These are phyloP conservation scores for Solanum pennellii DNA, from an alignment of 257 asterid species.

Conservation along the genomic window DNA sequence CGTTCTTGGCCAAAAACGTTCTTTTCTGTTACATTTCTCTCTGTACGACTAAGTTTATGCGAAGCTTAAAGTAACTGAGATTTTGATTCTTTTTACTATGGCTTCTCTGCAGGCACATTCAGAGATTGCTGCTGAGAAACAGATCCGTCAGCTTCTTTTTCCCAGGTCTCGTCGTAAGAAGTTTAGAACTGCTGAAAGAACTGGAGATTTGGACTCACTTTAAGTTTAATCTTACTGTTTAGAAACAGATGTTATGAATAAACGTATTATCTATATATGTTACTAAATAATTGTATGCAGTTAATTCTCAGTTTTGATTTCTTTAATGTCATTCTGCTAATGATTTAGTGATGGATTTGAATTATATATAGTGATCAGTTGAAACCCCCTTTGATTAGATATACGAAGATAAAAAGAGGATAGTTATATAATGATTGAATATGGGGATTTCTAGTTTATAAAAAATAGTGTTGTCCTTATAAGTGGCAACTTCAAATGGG, in stretches of 20 bases:
- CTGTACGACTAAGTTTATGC: neutral
- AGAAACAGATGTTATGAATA: neutral
- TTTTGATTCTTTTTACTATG: neutral
- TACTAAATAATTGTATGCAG: neutral
- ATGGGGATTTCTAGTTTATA: neutral
- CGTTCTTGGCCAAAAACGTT: neutral
- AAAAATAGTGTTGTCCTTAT: no score
- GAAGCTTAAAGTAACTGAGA: neutral
- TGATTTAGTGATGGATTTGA: neutral
- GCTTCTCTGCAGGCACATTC: conserved; percentile 42
- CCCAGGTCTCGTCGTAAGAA: conserved; percentile 54
- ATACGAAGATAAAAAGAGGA: neutral
- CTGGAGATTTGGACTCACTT: conserved; percentile 22
- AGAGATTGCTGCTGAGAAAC: conserved; percentile 62
- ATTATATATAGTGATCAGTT: neutral
- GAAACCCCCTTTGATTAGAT: neutral
- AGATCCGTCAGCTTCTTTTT: conserved; percentile 63
- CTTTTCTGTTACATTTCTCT: neutral
- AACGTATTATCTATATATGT: neutral
- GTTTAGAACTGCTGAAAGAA: conserved; percentile 25
- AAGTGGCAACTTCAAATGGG: no score
- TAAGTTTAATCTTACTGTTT: neutral
- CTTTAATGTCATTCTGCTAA: neutral
- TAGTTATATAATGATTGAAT: neutral
- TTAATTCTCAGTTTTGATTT: neutral